phyloP scores from a whole-genome alignment of 352 stramenopile genomes.

The Pythium aquatile region DNA sequence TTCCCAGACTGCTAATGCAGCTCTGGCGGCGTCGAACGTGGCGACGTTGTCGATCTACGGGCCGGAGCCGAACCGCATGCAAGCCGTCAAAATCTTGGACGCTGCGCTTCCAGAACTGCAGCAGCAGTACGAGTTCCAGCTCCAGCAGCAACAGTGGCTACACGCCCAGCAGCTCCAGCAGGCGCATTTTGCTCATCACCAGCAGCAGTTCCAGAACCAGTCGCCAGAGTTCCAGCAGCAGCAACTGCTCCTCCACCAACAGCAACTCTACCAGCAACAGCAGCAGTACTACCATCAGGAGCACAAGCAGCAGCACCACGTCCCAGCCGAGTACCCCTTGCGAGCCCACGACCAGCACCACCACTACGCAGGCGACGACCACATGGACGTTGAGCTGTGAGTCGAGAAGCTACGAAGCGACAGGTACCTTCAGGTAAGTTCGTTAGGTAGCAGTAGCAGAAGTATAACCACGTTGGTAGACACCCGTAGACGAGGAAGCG shows the following conservation, averaged over 20 bases:
- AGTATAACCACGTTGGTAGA: too few species aligned
- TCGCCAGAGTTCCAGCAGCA: constrained; percentile 8
- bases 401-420: constrained; percentile 12
- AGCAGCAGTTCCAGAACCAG: constrained; percentile 18
- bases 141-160: constrained; percentile 42
- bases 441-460: too few species aligned
- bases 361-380: constrained; percentile 13
- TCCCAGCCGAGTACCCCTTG: constrained; percentile 7
- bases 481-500: too few species aligned
- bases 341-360: constrained; percentile 11
- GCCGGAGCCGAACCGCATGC: constrained; percentile 45
- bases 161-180: constrained; percentile 34
- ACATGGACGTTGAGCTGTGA: constrained; percentile 26
- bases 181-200: constrained; percentile 22
- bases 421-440: constrained; percentile 4
- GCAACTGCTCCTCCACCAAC: constrained; percentile 15
- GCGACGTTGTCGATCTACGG: constrained; percentile 76
- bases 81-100: constrained; percentile 60
- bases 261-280: constrained; percentile 2
- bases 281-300: background rate
- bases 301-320: constrained; percentile 14
- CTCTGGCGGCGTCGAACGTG: constrained; percentile 24
- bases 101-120: constrained; percentile 62
- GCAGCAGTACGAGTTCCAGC: constrained; percentile 42
- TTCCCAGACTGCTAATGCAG: constrained; percentile 15